Base-by-base conservation (phyloP, 257 asterid species). In the Sherardia arvensis region DNA sequence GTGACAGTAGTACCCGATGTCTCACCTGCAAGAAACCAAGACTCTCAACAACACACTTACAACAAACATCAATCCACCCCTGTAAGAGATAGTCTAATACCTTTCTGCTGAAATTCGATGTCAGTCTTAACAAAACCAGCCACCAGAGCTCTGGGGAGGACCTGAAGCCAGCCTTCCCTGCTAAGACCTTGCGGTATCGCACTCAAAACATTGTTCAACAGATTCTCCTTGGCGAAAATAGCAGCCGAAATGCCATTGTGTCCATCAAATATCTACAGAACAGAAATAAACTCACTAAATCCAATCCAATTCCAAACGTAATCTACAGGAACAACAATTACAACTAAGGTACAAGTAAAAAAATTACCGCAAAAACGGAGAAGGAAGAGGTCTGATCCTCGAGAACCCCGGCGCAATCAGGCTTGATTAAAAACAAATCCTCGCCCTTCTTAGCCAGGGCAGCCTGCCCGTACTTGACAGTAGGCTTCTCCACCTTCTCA, bases 221-320 rank as follows among this genome's bases (percentile, higher is more conserved):
- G 76, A 79, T 92, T 80, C 78, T 92, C 99, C 74, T 89, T 92
- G 1, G 99, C 78, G 70, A 82, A 92, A 69, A 92, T 89, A 63
- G 99, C 99, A 66, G 99, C 99, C n/a, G 99, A 87, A 78, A 79
- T 82, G 66, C 99, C 99, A 69, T 92, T 89, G 69, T 92, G 99
- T 61, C 99, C 99, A 79, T 92, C 99, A 76, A 92, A 92, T 61
- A 92, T 84, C 96, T 88, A 76, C 55, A 64, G 28, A 15, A 38
- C 47, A 57, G 73, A 62, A 57, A 62, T 61, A 71, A 59, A 43
- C 27, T 70, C 65, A 71, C 49, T 15, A 30, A 61, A 11, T 26
- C 51, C 21, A 15, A 43, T 40, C 48, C 48, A 40, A 40, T 43
- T 17, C 53, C 68, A 71, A 55, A 47, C 51, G 5, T 2, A 43